phyloP scores from a whole-genome alignment of 306 rosid species.

The Citrullus mucosospermus region DNA sequence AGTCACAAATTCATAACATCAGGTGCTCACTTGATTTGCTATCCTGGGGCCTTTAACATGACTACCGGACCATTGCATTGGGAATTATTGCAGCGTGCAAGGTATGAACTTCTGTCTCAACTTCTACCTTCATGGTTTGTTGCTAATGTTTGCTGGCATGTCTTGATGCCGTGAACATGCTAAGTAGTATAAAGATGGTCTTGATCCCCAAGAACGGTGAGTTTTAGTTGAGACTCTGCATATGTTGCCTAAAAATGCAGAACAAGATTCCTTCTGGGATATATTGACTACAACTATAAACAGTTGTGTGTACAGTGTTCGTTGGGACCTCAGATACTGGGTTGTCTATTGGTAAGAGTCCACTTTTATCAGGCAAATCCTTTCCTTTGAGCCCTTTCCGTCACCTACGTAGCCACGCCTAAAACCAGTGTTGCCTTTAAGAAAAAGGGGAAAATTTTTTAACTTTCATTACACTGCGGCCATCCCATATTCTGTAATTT shows the following conservation, averaged over 20 bases:
- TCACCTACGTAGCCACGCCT: no score
- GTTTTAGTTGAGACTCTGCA: not conserved
- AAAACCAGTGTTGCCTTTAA: not conserved
- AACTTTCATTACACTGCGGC: not conserved
- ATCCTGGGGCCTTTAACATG: slow-evolving; percentile 99
- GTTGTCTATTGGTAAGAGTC: not conserved
- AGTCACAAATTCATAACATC: slow-evolving; percentile 16
- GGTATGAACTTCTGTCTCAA: slow-evolving; percentile 26
- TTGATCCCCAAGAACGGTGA: not conserved
- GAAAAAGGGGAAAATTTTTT: not conserved
- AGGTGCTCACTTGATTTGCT: slow-evolving; percentile 98
- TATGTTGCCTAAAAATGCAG: not conserved
- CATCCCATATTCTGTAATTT: not conserved
- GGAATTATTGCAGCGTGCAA: slow-evolving; percentile 89
- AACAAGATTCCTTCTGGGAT: not conserved
- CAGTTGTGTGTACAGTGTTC: not conserved
- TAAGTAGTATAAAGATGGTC: not conserved
- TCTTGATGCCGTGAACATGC: not conserved
- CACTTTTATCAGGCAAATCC: not conserved
- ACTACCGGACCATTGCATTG: slow-evolving; percentile 99
- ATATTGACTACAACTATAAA: not conserved
- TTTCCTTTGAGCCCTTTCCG: not conserved
- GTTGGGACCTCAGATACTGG: not conserved
- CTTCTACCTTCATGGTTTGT: not conserved
- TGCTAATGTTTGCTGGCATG: not conserved